Conservation (phyloP, 805 yeast species). For the Starmerella roubikii region DNA sequence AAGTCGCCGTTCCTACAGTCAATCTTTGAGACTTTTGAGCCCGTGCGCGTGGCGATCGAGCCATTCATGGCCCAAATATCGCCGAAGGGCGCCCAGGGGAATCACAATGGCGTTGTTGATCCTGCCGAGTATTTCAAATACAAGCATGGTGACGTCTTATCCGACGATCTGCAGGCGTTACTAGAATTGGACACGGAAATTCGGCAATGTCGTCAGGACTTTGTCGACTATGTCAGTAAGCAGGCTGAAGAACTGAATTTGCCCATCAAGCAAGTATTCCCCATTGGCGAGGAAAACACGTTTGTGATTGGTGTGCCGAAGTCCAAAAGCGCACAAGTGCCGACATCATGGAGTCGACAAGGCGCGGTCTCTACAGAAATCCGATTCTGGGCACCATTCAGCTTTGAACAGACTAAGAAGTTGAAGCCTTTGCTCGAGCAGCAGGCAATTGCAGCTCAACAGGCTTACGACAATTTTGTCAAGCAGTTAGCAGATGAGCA, state of each 20-base stretch:
- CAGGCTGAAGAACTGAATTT: slow-evolving; percentile 38
- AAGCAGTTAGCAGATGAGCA: slow-evolving; percentile 28
- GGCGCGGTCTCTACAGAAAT: slow-evolving; percentile 56
- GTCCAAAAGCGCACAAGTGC: slow-evolving; percentile 42
- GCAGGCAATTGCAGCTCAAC: slow-evolving; percentile 35
- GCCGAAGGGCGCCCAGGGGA: background rate
- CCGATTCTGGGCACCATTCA: slow-evolving; percentile 56
- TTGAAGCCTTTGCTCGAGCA: slow-evolving; percentile 49
- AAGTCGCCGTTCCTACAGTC: slow-evolving; percentile 29
- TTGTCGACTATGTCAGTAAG: slow-evolving; percentile 40
- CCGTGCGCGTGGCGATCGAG: slow-evolving; percentile 24
- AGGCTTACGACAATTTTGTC: slow-evolving; percentile 33
- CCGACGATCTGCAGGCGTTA: slow-evolving; percentile 3
- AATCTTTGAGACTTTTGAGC: slow-evolving; percentile 31
- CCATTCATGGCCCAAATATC: slow-evolving; percentile 18
- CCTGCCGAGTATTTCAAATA: slow-evolving; percentile 4
- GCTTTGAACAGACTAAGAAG: slow-evolving; percentile 37
- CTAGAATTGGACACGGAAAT: slow-evolving; percentile 26
- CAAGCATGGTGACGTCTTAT: background rate
- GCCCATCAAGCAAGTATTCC: slow-evolving; percentile 45
- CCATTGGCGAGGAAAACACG: slow-evolving; percentile 41
- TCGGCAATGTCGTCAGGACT: slow-evolving; percentile 31
- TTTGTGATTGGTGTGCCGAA: slow-evolving; percentile 66
- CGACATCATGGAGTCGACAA: slow-evolving; percentile 63
- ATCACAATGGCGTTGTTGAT: background rate